phyloP scores from a whole-genome alignment of 257 asterid species.

The Solanum virginianum region DNA sequence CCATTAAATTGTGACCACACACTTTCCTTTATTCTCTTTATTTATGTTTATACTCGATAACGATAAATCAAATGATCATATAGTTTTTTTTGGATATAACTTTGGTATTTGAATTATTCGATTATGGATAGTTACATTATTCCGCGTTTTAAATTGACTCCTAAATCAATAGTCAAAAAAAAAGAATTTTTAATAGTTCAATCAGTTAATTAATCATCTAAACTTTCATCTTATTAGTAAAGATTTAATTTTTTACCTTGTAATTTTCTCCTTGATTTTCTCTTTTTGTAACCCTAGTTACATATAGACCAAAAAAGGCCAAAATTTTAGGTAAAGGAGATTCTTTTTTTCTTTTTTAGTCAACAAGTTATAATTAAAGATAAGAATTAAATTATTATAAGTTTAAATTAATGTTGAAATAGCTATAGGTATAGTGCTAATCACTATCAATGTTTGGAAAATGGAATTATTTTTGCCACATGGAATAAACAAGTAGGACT shows the following conservation, averaged over 20 bases:
- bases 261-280: fast-evolving
- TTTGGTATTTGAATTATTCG: background rate
- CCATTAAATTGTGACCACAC: background rate
- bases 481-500: background rate
- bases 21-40: background rate
- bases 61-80: background rate
- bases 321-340: background rate
- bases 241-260: background rate
- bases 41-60: background rate
- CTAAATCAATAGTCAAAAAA: no score
- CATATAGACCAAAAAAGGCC: background rate
- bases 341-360: background rate
- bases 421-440: conserved; percentile 5
- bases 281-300: no score
- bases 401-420: background rate
- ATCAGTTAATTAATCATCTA: background rate
- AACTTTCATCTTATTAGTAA: background rate
- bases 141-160: background rate
- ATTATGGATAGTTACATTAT: background rate
- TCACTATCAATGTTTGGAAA: conserved; percentile 22
- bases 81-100: background rate
- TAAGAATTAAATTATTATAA: background rate
- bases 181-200: no score
- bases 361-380: background rate
- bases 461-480: background rate